Evolutionary conservation across 768 basidiomycete genomes (phyloP).

Genomic region (Naganishia vishniacii): DNA sequence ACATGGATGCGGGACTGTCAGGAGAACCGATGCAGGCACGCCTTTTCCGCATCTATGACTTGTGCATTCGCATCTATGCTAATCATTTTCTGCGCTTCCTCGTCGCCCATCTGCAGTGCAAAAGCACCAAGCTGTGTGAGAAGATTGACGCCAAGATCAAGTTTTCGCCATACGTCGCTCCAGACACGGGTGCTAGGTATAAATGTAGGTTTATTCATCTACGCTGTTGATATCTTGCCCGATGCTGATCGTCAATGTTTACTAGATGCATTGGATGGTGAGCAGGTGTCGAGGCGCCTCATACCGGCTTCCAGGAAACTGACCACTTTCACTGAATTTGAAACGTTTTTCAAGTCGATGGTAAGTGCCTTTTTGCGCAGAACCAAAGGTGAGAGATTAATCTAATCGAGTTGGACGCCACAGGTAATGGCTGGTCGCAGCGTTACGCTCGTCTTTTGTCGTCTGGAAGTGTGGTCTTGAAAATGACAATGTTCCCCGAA

Average conservation of each 20-base stretch:
- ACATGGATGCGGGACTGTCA: slow-evolving; percentile 61
- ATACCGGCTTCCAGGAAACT: neutral
- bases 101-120: slow-evolving; percentile 45
- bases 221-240: neutral
- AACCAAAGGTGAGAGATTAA: no score
- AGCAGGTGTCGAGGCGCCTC: neutral
- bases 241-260: neutral
- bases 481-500: slow-evolving; percentile 68
- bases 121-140: slow-evolving; percentile 51
- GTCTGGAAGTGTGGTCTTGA: slow-evolving; percentile 62
- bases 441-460: slow-evolving; percentile 64
- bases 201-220: slow-evolving; percentile 52
- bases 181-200: slow-evolving; percentile 56
- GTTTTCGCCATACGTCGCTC: slow-evolving; percentile 53
- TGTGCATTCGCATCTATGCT: no score
- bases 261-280: slow-evolving; percentile 8
- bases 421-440: slow-evolving; percentile 49
- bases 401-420: no score
- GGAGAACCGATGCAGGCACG: slow-evolving; percentile 50
- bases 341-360: neutral
- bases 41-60: no score
- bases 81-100: no score
- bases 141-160: slow-evolving; percentile 54
- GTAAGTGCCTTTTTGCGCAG: neutral
- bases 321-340: neutral